These are phyloP conservation scores for Mucor velutinosus DNA, from an alignment of 371 early-diverging fungal species.

Conservation along the genomic window DNA sequence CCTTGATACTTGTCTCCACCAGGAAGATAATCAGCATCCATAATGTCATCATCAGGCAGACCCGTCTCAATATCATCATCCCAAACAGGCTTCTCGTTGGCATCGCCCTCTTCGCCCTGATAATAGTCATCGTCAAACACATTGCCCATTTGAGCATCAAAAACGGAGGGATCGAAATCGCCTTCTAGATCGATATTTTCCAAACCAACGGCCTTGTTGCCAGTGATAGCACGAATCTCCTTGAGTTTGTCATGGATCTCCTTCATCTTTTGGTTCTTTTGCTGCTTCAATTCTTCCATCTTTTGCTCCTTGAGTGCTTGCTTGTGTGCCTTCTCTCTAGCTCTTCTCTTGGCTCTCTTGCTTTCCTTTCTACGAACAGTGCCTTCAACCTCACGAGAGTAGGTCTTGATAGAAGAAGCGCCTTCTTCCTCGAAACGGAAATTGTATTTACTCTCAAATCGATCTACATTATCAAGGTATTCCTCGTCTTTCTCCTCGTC, in stretches of 20 bases:
- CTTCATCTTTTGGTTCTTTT: slow-evolving; percentile 87
- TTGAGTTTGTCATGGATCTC: slow-evolving; percentile 78
- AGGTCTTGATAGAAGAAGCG: slow-evolving; percentile 62
- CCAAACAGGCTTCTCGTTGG: slow-evolving; percentile 66
- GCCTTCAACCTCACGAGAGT: slow-evolving; percentile 80
- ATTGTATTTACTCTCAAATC: slow-evolving; percentile 90
- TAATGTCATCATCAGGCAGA: slow-evolving; percentile 61
- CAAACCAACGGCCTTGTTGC: slow-evolving; percentile 69
- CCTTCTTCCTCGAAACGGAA: slow-evolving; percentile 93
- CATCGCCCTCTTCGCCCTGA: slow-evolving; percentile 34
- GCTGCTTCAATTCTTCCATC: slow-evolving; percentile 82
- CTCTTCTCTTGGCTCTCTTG: slow-evolving; percentile 72
- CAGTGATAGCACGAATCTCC: slow-evolving; percentile 86
- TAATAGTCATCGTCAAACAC: slow-evolving; percentile 82
- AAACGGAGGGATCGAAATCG: slow-evolving; percentile 88
- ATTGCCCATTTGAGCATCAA: slow-evolving; percentile 80
- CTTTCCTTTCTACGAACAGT: slow-evolving; percentile 74
- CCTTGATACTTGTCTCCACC: slow-evolving; percentile 56
- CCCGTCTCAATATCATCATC: slow-evolving; percentile 74
- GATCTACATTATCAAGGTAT: slow-evolving; percentile 74
- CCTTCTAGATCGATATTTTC: slow-evolving; percentile 83
- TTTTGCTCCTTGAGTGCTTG: slow-evolving; percentile 66
- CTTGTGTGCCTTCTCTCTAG: slow-evolving; percentile 72
- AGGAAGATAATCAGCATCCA: slow-evolving; percentile 90
- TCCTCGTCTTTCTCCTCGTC: slow-evolving; percentile 60